A percentile compares a stretch with the other conserved stretches of the same genome.
phyloP scores from a whole-genome alignment of 768 basidiomycete genomes.

The Candolleomyces efflorescens region DNA sequence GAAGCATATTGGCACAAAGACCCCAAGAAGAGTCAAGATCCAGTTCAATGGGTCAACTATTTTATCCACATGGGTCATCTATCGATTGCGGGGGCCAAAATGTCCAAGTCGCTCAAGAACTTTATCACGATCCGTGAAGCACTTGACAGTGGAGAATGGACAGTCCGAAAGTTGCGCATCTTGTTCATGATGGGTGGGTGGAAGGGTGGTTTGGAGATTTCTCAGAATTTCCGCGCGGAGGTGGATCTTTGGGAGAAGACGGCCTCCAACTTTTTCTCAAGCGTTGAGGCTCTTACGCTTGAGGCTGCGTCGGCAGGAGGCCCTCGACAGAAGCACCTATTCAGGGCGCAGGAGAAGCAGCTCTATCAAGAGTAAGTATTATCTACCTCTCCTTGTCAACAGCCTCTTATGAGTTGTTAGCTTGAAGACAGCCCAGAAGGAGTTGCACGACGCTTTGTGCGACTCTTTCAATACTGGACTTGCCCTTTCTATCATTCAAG shows the following conservation, averaged over 20 bases:
- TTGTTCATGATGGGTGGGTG: constrained; percentile 89
- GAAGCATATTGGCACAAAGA: constrained; percentile 52
- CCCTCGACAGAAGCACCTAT: constrained; percentile 5
- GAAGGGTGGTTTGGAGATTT: constrained; percentile 94
- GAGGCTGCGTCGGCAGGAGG: constrained; percentile 45
- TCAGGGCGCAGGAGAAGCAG: constrained; percentile 40
- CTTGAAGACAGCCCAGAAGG: constrained; percentile 66
- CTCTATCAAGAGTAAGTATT: not conserved
- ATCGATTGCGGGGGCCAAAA: constrained; percentile 97
- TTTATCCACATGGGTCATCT: constrained; percentile 98
- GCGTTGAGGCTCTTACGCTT: constrained; percentile 62
- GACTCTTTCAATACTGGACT: constrained; percentile 97
- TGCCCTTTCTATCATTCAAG: constrained; percentile 73
- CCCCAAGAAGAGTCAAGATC: constrained; percentile 4
- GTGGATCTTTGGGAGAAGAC: constrained; percentile 59
- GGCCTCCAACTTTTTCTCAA: constrained; percentile 57
- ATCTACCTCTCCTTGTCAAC: not conserved
- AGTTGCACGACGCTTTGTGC: constrained; percentile 84
- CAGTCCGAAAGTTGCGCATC: constrained; percentile 84
- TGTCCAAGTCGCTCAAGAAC: constrained; percentile 99
- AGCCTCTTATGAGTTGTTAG: constrained; percentile 31
- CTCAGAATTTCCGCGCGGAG: constrained; percentile 81
- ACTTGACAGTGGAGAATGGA: constrained; percentile 42
- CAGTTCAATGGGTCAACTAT: constrained; percentile 88
- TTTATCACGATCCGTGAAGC: constrained; percentile 94